Percentiles rank a stretch among this genome's conserved stretches.
These are phyloP conservation scores for Theileria annulata DNA, from an alignment of 169 alveolate species.

Conservation along the genomic window DNA sequence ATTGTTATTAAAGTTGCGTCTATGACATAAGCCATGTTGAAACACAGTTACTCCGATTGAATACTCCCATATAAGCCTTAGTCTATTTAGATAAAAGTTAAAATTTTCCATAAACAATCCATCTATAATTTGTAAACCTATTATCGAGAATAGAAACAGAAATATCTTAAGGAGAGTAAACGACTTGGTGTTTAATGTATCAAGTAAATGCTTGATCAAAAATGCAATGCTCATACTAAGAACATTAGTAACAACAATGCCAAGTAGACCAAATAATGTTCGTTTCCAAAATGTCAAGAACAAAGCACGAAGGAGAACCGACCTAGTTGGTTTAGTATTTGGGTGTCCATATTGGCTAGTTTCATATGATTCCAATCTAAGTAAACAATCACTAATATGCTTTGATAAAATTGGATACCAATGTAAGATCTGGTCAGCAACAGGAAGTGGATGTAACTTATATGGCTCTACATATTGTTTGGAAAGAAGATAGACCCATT, in stretches of 20 bases:
- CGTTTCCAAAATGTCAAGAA: not conserved
- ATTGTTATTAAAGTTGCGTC: not conserved
- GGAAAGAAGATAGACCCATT: slow-evolving; percentile 23
- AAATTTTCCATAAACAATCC: not conserved
- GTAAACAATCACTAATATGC: slow-evolving; percentile 41
- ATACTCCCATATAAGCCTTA: not conserved
- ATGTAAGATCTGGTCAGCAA: slow-evolving; percentile 8
- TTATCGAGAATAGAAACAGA: not conserved
- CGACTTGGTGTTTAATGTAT: not conserved
- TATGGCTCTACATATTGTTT: slow-evolving; percentile 3
- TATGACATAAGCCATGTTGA: not conserved
- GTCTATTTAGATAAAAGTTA: not conserved
- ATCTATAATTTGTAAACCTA: not conserved
- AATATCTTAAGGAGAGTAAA: not conserved
- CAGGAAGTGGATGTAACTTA: slow-evolving; percentile 35
- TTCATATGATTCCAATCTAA: slow-evolving; percentile 15
- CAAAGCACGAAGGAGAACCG: not conserved
- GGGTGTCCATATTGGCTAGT: not conserved
- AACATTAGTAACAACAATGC: slow-evolving; percentile 6
- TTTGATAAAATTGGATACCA: slow-evolving; percentile 39
- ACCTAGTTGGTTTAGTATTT: not conserved
- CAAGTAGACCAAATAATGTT: slow-evolving; percentile 10
- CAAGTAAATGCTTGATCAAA: slow-evolving; percentile 8
- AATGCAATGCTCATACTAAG: slow-evolving; percentile 6
- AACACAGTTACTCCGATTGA: slow-evolving; percentile 6